Conservation (phyloP, 1,284 basidiomycete genomes). For the Trametes polyzona region DNA sequence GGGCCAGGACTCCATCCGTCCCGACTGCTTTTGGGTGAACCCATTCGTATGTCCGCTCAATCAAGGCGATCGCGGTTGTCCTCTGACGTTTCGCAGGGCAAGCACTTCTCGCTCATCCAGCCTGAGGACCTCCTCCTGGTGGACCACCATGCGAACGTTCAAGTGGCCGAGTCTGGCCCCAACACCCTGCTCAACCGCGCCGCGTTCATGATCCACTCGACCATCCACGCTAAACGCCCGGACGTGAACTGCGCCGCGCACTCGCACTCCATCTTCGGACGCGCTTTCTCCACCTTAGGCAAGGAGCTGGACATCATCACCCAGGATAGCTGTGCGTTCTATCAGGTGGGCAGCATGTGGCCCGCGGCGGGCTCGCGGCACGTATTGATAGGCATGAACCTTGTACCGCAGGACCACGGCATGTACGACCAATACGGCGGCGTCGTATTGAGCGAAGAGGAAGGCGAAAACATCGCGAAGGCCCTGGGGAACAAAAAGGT, state of each 20-base stretch:
- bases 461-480: constrained; percentile 58
- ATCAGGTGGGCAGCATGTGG: neutral
- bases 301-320: constrained; percentile 56
- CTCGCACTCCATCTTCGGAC: constrained; percentile 65
- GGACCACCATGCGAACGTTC: constrained; percentile 52
- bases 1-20: constrained; percentile 48
- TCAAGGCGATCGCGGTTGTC: no score
- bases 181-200: constrained; percentile 47
- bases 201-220: constrained; percentile 57
- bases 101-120: constrained; percentile 51
- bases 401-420: neutral
- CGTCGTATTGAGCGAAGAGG: constrained; percentile 60
- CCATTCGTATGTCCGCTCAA: constrained; percentile 40
- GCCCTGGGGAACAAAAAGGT: constrained; percentile 52
- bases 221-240: constrained; percentile 61
- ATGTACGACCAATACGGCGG: constrained; percentile 41
- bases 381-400: neutral
- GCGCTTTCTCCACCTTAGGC: constrained; percentile 64
- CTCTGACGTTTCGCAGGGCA: constrained; percentile 35
- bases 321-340: constrained; percentile 40
- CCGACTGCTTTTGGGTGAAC: constrained; percentile 62
- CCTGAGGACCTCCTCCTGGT: constrained; percentile 51
- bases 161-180: constrained; percentile 44
- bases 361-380: neutral
- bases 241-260: constrained; percentile 69